These are phyloP conservation scores for Lithospermum erythrorhizon DNA, from an alignment of 257 asterid genomes.

Conservation along the genomic window DNA sequence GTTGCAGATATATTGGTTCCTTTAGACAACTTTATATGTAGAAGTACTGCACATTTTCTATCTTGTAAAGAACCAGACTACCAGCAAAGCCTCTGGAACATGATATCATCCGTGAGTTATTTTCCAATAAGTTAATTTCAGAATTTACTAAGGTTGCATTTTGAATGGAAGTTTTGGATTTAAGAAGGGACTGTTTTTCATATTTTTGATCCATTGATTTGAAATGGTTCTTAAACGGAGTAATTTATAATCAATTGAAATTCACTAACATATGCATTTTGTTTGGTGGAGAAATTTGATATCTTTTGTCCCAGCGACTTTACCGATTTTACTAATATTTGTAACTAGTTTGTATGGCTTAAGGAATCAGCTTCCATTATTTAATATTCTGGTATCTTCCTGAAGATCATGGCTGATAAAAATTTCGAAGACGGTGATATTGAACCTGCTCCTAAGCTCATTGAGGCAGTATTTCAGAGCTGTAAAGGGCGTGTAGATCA, in stretches of 20 bases:
- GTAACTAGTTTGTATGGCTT: no score
- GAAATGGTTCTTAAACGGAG: no score
- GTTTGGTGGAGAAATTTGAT: no score
- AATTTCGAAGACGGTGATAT: slow-evolving; percentile 91
- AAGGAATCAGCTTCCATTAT: background rate
- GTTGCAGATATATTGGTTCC: slow-evolving; percentile 86
- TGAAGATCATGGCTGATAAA: slow-evolving; percentile 81
- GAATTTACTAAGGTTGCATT: background rate
- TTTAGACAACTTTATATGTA: slow-evolving; percentile 81
- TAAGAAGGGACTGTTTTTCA: background rate
- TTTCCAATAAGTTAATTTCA: slow-evolving; percentile 5
- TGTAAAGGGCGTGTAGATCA: slow-evolving; percentile 94
- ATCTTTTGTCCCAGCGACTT: no score
- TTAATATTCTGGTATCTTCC: slow-evolving; percentile 3
- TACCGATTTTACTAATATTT: no score
- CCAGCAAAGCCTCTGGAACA: slow-evolving; percentile 95
- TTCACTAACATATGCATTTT: no score
- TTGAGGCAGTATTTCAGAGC: slow-evolving; percentile 80
- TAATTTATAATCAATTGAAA: no score
- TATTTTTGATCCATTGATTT: no score
- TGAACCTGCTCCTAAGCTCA: slow-evolving; percentile 96
- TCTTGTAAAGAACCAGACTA: slow-evolving; percentile 93
- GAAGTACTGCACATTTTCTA: slow-evolving; percentile 79
- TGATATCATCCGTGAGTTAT: slow-evolving; percentile 79
- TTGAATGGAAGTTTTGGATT: background rate